Evolutionary conservation across 208 protist species (phyloP).

Genomic region (Tetramitus jugosus): DNA sequence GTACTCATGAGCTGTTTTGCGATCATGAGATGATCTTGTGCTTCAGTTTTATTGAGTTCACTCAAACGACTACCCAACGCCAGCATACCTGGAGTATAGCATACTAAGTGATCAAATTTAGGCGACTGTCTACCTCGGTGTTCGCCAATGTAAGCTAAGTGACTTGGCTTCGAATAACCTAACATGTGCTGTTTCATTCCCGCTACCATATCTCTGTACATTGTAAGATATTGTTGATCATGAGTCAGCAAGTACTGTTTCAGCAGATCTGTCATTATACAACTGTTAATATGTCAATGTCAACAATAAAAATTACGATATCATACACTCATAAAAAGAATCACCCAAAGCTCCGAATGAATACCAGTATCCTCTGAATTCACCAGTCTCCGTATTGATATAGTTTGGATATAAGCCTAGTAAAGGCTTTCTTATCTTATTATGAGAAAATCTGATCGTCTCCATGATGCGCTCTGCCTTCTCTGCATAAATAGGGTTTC

Average conservation of each 20-base stretch:
- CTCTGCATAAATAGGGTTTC: not conserved
- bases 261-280: too few relatives aligned
- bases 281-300: too few relatives aligned
- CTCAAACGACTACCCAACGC: not conserved
- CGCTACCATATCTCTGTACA: not conserved
- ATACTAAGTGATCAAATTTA: conserved; percentile 27
- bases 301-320: too few relatives aligned
- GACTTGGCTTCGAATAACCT: not conserved
- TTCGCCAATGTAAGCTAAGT: conserved; percentile 16
- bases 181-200: not conserved
- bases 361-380: not conserved
- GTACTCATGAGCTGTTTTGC: conserved; percentile 46
- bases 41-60: not conserved
- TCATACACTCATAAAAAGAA: conserved; percentile 50
- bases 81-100: conserved; percentile 11
- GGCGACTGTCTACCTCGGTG: not conserved
- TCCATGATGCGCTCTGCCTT: not conserved
- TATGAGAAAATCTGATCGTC: not conserved
- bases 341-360: conserved; percentile 44
- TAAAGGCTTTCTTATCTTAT: too few relatives aligned
- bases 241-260: conserved; percentile 11
- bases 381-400: not conserved
- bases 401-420: not conserved
- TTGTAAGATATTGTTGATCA: not conserved
- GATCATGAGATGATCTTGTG: conserved; percentile 21